Percentiles rank a stretch among this genome's conserved stretches.
These are phyloP conservation scores for Corymbia calophylla DNA, from an alignment of 441 rosid species.

Conservation along the genomic window DNA sequence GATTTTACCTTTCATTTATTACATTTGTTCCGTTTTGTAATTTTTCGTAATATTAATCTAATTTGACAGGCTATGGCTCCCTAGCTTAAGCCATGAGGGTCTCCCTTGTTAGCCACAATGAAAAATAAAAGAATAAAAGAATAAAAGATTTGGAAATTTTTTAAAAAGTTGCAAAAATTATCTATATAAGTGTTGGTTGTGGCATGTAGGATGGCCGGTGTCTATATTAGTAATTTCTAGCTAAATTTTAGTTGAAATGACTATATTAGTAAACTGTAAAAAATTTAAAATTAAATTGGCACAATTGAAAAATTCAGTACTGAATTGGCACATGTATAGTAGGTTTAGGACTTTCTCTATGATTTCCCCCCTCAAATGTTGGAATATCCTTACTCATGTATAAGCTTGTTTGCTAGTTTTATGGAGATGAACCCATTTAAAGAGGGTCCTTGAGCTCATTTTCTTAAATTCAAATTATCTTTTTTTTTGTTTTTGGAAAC, in stretches of 20 bases:
- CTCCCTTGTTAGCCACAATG: neutral
- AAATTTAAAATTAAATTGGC: too few species aligned
- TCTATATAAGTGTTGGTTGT: accelerated
- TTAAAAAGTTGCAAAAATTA: neutral
- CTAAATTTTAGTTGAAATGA: accelerated
- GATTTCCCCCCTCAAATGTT: neutral
- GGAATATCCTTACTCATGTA: neutral
- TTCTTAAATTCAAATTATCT: neutral
- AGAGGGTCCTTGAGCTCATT: neutral
- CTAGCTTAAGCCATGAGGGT: neutral
- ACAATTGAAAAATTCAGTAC: neutral
- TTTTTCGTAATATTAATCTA: neutral
- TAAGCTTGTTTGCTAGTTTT: neutral
- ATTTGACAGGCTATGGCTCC: accelerated
- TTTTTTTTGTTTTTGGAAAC: neutral
- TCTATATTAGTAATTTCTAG: accelerated
- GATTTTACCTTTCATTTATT: too few species aligned
- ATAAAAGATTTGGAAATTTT: neutral
- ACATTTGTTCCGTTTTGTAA: accelerated
- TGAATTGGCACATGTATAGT: neutral
- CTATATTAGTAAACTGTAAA: accelerated
- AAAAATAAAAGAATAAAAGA: neutral
- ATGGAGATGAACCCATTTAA: neutral
- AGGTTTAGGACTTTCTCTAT: neutral
- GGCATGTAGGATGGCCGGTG: neutral